These are phyloP conservation scores for Cutaneotrichosporon dermatis DNA, from an alignment of 1,284 basidiomycete species.

Conservation along the genomic window DNA sequence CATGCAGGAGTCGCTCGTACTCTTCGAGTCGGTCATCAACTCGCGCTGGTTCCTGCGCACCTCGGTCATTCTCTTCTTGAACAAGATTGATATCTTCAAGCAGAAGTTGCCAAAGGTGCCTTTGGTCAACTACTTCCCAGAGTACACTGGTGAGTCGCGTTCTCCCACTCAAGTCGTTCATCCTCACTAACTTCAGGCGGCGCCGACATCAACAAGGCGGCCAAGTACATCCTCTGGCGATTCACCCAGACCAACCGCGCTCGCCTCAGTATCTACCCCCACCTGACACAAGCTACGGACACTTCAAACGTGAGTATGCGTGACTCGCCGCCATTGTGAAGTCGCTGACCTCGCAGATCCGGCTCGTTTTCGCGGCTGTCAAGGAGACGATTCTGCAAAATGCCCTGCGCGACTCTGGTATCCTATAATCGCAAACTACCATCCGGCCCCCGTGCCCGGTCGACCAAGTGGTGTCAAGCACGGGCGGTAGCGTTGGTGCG, in stretches of 20 bases:
- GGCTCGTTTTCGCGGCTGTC: constrained; percentile 90
- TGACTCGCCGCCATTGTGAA: background rate
- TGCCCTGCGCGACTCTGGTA: constrained; percentile 47
- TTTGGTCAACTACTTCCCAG: constrained; percentile 84
- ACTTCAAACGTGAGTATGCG: constrained; percentile 59
- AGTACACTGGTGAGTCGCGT: constrained; percentile 64
- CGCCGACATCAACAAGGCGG: constrained; percentile 91
- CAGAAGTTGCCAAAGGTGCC: constrained; percentile 82
- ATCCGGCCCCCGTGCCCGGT: too few species aligned
- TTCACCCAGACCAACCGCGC: constrained; percentile 94
- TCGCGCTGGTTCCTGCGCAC: constrained; percentile 95
- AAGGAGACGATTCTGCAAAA: constrained; percentile 92
- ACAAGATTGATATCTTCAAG: constrained; percentile 96
- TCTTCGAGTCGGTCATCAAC: constrained; percentile 96
- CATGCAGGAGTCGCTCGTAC: constrained; percentile 86
- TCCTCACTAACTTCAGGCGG: constrained; percentile 52
- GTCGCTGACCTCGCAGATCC: constrained; percentile 51
- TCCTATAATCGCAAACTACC: constrained; percentile 30
- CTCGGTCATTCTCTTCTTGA: constrained; percentile 87
- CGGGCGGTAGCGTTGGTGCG: too few species aligned
- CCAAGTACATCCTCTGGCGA: constrained; percentile 95
- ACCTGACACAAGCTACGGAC: constrained; percentile 62
- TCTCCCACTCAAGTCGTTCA: too few species aligned
- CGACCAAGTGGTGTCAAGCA: background rate
- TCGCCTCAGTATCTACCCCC: constrained; percentile 81